These are phyloP conservation scores for Cicer yamashitae DNA, from an alignment of 306 rosid species.

Conservation along the genomic window DNA sequence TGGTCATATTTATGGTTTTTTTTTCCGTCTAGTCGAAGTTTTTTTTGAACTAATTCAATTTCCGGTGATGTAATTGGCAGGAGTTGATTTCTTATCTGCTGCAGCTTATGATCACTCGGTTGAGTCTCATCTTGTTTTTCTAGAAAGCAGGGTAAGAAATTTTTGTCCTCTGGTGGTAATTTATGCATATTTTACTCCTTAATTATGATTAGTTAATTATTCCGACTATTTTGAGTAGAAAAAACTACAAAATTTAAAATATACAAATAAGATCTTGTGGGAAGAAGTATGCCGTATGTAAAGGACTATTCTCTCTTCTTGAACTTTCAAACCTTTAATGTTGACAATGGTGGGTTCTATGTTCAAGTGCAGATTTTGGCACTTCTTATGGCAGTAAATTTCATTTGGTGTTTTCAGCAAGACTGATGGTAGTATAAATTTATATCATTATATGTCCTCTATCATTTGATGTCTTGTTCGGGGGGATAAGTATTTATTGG, in stretches of 20 bases:
- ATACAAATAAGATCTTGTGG: background rate
- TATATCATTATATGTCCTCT: background rate
- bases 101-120: conserved; percentile 55
- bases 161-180: conserved; percentile 33
- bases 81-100: conserved; percentile 59
- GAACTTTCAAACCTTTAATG: conserved; percentile 27
- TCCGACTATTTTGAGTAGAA: conserved; percentile 1
- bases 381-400: conserved; percentile 18
- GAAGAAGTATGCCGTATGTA: conserved; percentile 1
- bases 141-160: conserved; percentile 54
- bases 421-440: conserved; percentile 29
- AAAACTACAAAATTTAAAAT: conserved; percentile 9
- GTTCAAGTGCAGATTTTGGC: conserved; percentile 11
- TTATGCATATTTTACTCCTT: conserved; percentile 27
- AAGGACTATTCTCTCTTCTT: conserved; percentile 18
- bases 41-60: conserved; percentile 34
- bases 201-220: conserved; percentile 9
- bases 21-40: background rate
- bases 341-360: conserved; percentile 18
- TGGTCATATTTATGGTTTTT: conserved; percentile 4
- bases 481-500: conserved; percentile 28
- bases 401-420: conserved; percentile 22
- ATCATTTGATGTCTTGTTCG: conserved; percentile 14
- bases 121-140: conserved; percentile 51
- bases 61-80: conserved; percentile 46